These are phyloP conservation scores for Artemisia argyi DNA, from an alignment of 129 eudicot genomes.

Conservation along the genomic window DNA sequence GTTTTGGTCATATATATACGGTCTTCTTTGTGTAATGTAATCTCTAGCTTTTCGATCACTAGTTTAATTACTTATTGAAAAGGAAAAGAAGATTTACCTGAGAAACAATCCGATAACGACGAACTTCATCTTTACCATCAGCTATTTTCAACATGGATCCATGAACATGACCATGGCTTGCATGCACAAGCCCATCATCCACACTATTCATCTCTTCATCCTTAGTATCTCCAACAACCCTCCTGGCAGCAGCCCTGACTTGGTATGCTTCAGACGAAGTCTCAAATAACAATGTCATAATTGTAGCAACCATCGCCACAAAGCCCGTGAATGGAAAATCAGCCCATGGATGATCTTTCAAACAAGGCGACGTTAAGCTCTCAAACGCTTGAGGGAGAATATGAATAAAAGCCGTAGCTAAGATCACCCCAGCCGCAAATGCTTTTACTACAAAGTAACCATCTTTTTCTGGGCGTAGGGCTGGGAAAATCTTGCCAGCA, in stretches of 20 bases:
- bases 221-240: slow-evolving; percentile 17
- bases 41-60: too few species aligned
- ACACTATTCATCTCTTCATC: slow-evolving; percentile 5
- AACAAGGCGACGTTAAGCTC: slow-evolving; percentile 39
- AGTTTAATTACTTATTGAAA: too few species aligned
- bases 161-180: slow-evolving; percentile 17
- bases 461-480: slow-evolving; percentile 40
- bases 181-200: slow-evolving; percentile 5
- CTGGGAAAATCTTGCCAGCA: slow-evolving; percentile 36
- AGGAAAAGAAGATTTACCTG: slow-evolving; percentile 16
- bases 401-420: slow-evolving; percentile 53
- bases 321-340: slow-evolving; percentile 51
- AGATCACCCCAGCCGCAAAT: slow-evolving; percentile 56
- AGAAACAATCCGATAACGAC: slow-evolving; percentile 29
- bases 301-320: slow-evolving; percentile 45
- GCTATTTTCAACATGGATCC: slow-evolving; percentile 13
- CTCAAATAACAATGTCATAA: slow-evolving; percentile 47
- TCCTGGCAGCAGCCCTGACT: slow-evolving; percentile 23
- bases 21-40: too few species aligned
- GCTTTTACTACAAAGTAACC: slow-evolving; percentile 48
- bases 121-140: slow-evolving; percentile 21
- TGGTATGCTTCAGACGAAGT: slow-evolving; percentile 36
- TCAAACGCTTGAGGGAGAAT: slow-evolving; percentile 54
- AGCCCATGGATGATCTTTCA: slow-evolving; percentile 36
- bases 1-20: too few species aligned